Evolutionary conservation across 2,329 filamentous ascomycete genomes (phyloP), one percentile per base, ranked within the genome.

Genomic region (Aureobasidium lini): DNA sequence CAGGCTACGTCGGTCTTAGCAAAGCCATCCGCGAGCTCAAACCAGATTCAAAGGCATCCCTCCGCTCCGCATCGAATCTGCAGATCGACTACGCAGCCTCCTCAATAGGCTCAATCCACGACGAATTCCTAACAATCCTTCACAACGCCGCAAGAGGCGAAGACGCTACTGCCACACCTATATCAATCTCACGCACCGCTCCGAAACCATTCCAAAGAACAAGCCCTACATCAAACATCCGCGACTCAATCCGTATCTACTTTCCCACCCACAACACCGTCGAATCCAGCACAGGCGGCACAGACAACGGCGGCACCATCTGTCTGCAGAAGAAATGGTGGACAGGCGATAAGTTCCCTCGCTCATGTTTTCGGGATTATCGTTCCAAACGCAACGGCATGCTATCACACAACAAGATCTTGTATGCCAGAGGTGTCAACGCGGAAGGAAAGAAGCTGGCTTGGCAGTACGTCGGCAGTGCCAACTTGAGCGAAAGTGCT

Each of bases 401-500:
- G 23, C 76, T 99, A 63, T 89, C 95, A 77, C 94, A 99, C 73
- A 95, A 84, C 74, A 99, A 99, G 63, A 70, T 75, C 16, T 61
- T 75, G 3, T 71, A 70, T 57, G 72, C 68, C 15, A 67, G 72
- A 11, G 52, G 81, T 73, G 78, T 84, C 83, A 6, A 57, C 18
- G 13, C 70, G 9, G 32, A 66, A 59, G 15, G 61, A 66, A 46
- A 66, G 61, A 75, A 75, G 28, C 71, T 75, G 42, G 84, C 85
- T 4, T 97, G 90, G 87, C 87, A 82, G 2, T 97, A 97, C 69
- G 75, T 96, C 39, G 94, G 94, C 15, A 95, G 90, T 66, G 90
- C 90, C 7, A 99, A 99, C 73, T 75, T 96, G 31, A 95, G 91
- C 0, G 91, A 96, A 72, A 92, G 89, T 70, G 94, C 94, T 32